phyloP scores from a whole-genome alignment of 805 yeast species.

The Ogataea angusta region DNA sequence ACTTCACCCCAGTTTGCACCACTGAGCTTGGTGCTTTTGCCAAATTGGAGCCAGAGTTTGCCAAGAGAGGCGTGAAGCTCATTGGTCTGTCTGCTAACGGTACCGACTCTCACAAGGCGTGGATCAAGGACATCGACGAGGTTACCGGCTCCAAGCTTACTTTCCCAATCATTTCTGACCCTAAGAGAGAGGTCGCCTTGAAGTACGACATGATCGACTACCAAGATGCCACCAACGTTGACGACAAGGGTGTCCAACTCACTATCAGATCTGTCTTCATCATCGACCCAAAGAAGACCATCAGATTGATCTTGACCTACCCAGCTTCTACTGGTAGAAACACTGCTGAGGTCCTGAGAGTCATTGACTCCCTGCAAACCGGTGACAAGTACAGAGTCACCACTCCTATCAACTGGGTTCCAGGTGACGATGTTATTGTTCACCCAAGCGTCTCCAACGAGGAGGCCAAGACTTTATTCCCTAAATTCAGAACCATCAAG shows the following conservation, averaged over 20 bases:
- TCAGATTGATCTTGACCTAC: conserved; percentile 61
- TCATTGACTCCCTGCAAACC: conserved; percentile 64
- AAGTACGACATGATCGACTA: conserved; percentile 68
- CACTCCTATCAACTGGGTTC: conserved; percentile 69
- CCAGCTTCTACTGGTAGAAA: conserved; percentile 77
- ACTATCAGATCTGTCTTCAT: conserved; percentile 71
- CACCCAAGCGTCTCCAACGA: conserved; percentile 62
- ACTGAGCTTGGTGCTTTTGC: conserved; percentile 78
- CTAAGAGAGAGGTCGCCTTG: conserved; percentile 55
- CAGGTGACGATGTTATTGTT: conserved; percentile 70
- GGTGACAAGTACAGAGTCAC: conserved; percentile 59
- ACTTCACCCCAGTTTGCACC: conserved; percentile 77
- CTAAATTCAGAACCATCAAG: conserved; percentile 57
- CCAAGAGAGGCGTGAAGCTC: conserved; percentile 59
- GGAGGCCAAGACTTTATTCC: conserved; percentile 58
- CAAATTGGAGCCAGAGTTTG: conserved; percentile 65
- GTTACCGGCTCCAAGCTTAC: conserved; percentile 54
- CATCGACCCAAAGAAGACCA: conserved; percentile 63
- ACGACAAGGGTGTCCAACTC: conserved; percentile 59
- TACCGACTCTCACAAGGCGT: conserved; percentile 55
- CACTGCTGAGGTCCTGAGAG: conserved; percentile 71
- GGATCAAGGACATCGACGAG: conserved; percentile 73
- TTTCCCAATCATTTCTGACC: conserved; percentile 71
- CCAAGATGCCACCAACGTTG: conserved; percentile 66
- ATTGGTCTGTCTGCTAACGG: conserved; percentile 68